phyloP scores from a whole-genome alignment of 169 alveolate species.

The Plasmodium malariae region DNA sequence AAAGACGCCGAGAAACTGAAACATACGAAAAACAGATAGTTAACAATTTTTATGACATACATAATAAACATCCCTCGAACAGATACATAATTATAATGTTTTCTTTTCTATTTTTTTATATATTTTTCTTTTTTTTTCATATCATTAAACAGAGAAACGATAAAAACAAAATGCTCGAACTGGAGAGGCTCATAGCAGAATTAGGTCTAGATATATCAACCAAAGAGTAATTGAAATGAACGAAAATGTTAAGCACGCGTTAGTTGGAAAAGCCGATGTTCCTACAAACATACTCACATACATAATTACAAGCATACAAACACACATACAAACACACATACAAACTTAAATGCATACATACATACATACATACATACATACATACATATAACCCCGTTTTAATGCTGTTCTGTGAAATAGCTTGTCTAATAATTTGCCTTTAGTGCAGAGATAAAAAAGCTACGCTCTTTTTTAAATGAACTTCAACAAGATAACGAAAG shows the following conservation, averaged over 20 bases:
- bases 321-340: neutral
- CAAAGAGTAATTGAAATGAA: too few relatives aligned
- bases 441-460: conserved; percentile 38
- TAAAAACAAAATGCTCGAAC: conserved; percentile 40
- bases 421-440: neutral
- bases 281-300: neutral
- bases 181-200: conserved; percentile 37
- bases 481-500: conserved; percentile 34
- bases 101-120: neutral
- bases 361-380: neutral
- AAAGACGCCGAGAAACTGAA: conserved; percentile 21
- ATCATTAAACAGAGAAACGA: conserved; percentile 11
- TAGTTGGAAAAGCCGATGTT: neutral
- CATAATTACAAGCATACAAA: neutral
- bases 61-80: neutral
- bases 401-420: neutral
- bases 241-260: too few relatives aligned
- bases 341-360: neutral
- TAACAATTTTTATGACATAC: neutral
- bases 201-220: conserved; percentile 27
- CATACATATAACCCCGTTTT: neutral
- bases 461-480: conserved; percentile 24
- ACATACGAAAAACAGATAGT: conserved; percentile 41
- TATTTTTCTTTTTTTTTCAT: neutral
- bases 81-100: neutral